These are phyloP conservation scores for Mrakia frigida DNA, from an alignment of 768 basidiomycete species.

Conservation along the genomic window DNA sequence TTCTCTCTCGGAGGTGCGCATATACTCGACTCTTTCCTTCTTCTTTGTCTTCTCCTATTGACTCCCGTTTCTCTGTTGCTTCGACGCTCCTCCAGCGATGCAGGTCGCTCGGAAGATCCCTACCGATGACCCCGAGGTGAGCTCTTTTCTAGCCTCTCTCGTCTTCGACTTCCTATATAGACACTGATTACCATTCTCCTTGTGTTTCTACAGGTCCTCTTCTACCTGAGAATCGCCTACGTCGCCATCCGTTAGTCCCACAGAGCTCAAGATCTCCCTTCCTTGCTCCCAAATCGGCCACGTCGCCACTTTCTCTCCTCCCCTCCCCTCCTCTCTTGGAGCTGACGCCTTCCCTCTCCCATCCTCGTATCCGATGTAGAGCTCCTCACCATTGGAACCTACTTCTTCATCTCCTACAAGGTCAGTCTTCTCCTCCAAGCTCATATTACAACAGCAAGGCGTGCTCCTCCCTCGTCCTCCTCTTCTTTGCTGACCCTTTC, in stretches of 20 bases:
- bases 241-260: conserved; percentile 60
- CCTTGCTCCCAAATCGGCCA: not conserved
- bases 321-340: not conserved
- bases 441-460: not conserved
- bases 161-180: not conserved
- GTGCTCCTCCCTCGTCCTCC: not conserved
- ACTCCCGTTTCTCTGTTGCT: not conserved
- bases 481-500: not conserved
- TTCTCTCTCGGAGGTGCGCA: conserved; percentile 75
- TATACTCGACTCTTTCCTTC: not conserved
- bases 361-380: not conserved
- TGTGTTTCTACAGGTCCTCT: conserved; percentile 49
- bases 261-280: not conserved
- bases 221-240: conserved; percentile 79
- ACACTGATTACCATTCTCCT: not conserved
- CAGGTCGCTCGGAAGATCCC: conserved; percentile 75
- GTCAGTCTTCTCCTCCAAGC: not conserved
- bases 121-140: conserved; percentile 70
- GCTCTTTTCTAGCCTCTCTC: not conserved
- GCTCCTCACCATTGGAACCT: conserved; percentile 28
- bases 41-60: not conserved
- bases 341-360: not conserved
- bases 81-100: conserved; percentile 23
- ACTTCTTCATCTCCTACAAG: conserved; percentile 32
- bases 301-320: not conserved